A percentile compares a stretch with the other conserved stretches of the same genome.
These are phyloP conservation scores for Penicillium sp. DNA, from an alignment of 2,329 filamentous ascomycete species.

Conservation along the genomic window DNA sequence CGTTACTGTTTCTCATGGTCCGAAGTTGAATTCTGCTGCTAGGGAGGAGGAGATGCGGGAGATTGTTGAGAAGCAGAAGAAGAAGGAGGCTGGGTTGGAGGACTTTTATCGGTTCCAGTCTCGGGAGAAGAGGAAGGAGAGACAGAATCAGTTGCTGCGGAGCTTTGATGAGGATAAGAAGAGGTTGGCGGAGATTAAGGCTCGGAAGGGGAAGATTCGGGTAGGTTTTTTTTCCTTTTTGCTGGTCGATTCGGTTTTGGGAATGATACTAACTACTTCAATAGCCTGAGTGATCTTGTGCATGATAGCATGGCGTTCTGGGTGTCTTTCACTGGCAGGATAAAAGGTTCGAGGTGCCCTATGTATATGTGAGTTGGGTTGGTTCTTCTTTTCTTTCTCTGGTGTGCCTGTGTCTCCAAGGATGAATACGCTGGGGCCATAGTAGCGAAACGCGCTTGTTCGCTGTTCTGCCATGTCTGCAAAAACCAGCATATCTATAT, in stretches of 20 bases:
- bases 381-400: constrained; percentile 2
- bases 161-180: constrained; percentile 73
- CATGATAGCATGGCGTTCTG: constrained; percentile 31
- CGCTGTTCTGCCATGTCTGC: constrained; percentile 51
- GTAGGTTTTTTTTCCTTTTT: constrained; percentile 29
- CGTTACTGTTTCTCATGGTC: constrained; percentile 80
- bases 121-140: constrained; percentile 72
- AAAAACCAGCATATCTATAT: constrained; percentile 57
- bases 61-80: constrained; percentile 56
- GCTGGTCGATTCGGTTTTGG: constrained; percentile 5
- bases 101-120: constrained; percentile 84
- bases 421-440: constrained; percentile 53
- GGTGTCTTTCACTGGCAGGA: constrained; percentile 15
- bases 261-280: constrained; percentile 11
- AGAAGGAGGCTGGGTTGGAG: constrained; percentile 61
- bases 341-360: constrained; percentile 12
- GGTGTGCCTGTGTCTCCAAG: constrained; percentile 1
- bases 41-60: constrained; percentile 66
- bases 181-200: constrained; percentile 67
- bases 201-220: constrained; percentile 60
- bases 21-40: constrained; percentile 67
- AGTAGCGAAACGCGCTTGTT: constrained; percentile 40
- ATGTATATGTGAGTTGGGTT: constrained; percentile 23
- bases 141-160: constrained; percentile 64
- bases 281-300: constrained; percentile 36